Evolutionary conservation across 805 yeast species (phyloP), one percentile per base, ranked within the genome.

Genomic region (Kuraishia borneana): DNA sequence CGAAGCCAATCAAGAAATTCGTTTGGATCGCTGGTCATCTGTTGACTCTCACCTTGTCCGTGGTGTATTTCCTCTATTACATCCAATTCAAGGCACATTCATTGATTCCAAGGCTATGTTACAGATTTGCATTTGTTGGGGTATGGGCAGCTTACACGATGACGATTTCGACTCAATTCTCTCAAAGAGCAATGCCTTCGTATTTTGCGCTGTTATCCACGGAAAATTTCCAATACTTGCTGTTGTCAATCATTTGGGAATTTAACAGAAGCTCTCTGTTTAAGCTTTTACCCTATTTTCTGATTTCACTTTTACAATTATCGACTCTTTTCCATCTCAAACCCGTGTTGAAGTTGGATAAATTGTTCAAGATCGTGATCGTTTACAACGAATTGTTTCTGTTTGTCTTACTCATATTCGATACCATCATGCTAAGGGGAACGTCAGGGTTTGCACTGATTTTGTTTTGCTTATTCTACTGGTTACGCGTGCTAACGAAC

Each of bases 191-290:
- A 4, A 62, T 68, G 34, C 94, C 94, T 5, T 65, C 76, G 4
- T 65, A 74, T 48, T 68, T 69, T 36, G 72, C 76, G 4, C 59
- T 87, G 50, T 48, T 83, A 36, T 76, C 87, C 7, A 72, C 84
- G 18, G 84, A 74, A 43, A 82, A 83, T 51, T 81, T 81, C 62
- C 95, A 84, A 54, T 73, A 70, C 47, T 57, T 76, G 36, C 40
- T 70, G 3, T 54, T 81, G 36, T 70, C 76, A 1, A 19, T 51
- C 3, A 56, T 73, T 14, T 82, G 89, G 89, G 48, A 73, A 32
- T 53, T 78, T 36, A 71, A 79, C 26, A 73, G 82, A 56, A 64
- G 68, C 39, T 76, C 87, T 1, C 55, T 72, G 4, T 78, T 76
- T 58, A 81, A 80, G 49, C 44, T 82, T 30, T 39, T 75, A 12